Evolutionary conservation across 257 asterid species (phyloP), one percentile per base, ranked within the genome.

Genomic region (Solanum corneliomulleri): DNA sequence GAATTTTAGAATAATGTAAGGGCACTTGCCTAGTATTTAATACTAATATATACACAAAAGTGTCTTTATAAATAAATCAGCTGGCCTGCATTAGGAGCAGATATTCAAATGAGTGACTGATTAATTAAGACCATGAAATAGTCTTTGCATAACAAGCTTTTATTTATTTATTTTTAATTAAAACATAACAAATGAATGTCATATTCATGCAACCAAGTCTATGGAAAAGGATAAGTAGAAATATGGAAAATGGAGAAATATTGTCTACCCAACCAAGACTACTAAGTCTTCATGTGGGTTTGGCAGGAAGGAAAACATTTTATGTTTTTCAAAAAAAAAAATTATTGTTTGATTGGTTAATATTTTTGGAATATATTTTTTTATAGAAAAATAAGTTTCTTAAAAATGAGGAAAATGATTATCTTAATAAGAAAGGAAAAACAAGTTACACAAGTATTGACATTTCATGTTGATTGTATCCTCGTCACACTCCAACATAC

Each of bases 1-100:
- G 25, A 42, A 44, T 78, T 42, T 13, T 45, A 83, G 82, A 78
- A 35, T 82, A 69, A 64, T 45, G 39, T 76, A 35, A 52, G 72
- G 45, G 31, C 81, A 45, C n/a, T 62, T 29, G 85, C 82, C 64
- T 70, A 83, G 18, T 77, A 44, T 77, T 77, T 42, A 75, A 39
- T 71, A 44, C 4, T 16, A 52, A 52, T 52, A 52, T 31, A 45
- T 68, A 81, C 35, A 77, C 35, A 83, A 62, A 39, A 47, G 35
- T 31, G 69, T 81, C 58, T 68, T 37, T 66, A 77, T 77, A 83
- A 83, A 25, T 35, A 62, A 62, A 23, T 62, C 31, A 62, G 31
- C 66, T 47, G 88, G 89, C 88, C 89, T 89, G 89, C 89, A 78
- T n/a, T 41, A 31, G 31, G 60, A 23, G 27, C 15, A 45, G 16